Conservation (phyloP, 2,329 filamentous ascomycete genomes). For the Tolypocladium nubicola region DNA sequence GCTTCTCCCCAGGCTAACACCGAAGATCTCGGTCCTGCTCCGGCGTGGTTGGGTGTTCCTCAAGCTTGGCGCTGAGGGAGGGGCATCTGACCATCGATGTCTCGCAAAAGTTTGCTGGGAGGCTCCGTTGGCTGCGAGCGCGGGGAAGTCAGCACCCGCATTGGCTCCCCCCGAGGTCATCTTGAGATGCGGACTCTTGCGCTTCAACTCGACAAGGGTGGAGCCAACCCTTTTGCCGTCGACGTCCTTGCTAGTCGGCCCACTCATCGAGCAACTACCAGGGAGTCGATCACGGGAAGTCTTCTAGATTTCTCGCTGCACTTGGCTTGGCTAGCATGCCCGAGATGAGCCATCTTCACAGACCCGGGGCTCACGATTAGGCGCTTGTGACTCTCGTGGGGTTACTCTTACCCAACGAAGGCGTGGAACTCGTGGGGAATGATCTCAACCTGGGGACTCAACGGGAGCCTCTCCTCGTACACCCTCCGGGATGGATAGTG, state of each 20-base stretch:
- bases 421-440: constrained; percentile 57
- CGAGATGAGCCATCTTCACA: too few relatives aligned
- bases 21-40: constrained; percentile 47
- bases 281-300: background rate
- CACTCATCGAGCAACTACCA: constrained; percentile 44
- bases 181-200: constrained; percentile 42
- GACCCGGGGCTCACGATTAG: too few relatives aligned
- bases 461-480: constrained; percentile 50
- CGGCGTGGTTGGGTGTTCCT: constrained; percentile 37
- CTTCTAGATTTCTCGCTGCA: background rate
- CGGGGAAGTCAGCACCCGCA: constrained; percentile 51
- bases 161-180: constrained; percentile 56
- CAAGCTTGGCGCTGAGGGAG: too few relatives aligned
- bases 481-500: constrained; percentile 59
- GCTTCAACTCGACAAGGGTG: constrained; percentile 48
- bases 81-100: constrained; percentile 43
- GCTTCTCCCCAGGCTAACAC: constrained; percentile 39
- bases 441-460: constrained; percentile 40
- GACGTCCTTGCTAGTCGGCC: constrained; percentile 48
- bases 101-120: constrained; percentile 43
- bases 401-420: constrained; percentile 37
- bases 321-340: too few relatives aligned
- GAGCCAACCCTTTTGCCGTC: constrained; percentile 50
- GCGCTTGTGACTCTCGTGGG: too few relatives aligned
- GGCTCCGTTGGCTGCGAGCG: constrained; percentile 36